Conservation (phyloP, 331 rosid species). For the Quercus lobata region DNA sequence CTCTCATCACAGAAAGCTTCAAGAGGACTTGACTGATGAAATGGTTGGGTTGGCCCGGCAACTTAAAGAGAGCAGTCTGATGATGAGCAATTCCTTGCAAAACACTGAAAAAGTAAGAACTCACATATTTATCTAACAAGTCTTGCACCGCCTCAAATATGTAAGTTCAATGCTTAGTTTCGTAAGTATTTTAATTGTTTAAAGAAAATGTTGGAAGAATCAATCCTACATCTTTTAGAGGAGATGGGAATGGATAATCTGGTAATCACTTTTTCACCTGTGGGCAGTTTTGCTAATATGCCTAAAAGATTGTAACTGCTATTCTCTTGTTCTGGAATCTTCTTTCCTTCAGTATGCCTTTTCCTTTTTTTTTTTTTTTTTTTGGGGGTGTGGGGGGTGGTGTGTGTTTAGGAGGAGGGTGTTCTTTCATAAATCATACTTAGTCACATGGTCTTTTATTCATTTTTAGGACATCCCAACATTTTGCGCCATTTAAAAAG, state of each 20-base stretch:
- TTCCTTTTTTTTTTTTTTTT: too few relatives aligned
- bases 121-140: neutral
- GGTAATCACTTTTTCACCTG: neutral
- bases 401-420: too few relatives aligned
- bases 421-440: too few relatives aligned
- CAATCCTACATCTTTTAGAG: neutral
- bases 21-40: conserved; percentile 93
- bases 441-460: neutral
- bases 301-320: neutral
- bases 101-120: conserved; percentile 71
- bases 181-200: neutral
- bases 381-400: too few relatives aligned
- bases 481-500: neutral
- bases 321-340: too few relatives aligned
- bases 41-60: conserved; percentile 91
- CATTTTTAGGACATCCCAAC: neutral
- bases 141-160: neutral
- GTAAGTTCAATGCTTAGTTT: neutral
- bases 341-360: too few relatives aligned
- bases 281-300: neutral
- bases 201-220: neutral
- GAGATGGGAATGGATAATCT: neutral
- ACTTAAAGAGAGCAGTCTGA: conserved; percentile 87
- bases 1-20: conserved; percentile 56
- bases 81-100: conserved; percentile 75